Base-by-base conservation (phyloP, 371 early-diverging fungal genomes). In the Apophysomyces trapeziformis region DNA sequence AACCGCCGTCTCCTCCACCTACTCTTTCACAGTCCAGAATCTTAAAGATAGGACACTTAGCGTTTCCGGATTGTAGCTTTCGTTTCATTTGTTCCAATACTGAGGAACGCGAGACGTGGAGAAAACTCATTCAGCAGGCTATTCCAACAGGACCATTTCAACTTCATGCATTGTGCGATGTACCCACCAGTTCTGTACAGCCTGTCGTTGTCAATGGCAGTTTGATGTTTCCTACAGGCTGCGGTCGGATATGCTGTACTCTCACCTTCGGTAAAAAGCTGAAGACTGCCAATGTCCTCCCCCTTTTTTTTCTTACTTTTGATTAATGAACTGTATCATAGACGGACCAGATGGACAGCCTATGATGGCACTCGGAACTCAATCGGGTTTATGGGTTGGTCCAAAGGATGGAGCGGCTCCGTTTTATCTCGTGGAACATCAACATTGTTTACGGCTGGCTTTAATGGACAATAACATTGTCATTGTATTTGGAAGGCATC, bases 301-400 rank as follows among this genome's bases (percentile, higher is more conserved):
- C 1, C 16, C 5, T 4, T 43, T n/a, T 16, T 50, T 50, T 47
- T 62, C n/a, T 14, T 45, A 26, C 0, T n/a, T n/a, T n/a, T n/a
- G n/a, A 26, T 26, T 26, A 26, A 26, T 26, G 1, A 26, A 26
- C 32, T 26, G 32, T 2, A 26, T 38, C 5, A 7, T 8, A 38
- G 43, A 16, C 21, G 60, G 60, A 16, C 41, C 62, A 38, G 61
- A 61, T 7, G 26, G 45, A 11, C 43, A 61, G 16, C 8, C 9
- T 9, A 64, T 63, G 64, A 63, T 71, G 18, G 69, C 67, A 9
- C 37, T 69, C 35, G 69, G 79, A 1, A 74, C 77, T 0, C 72
- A 68, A 41, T 39, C 46, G 37, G 77, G 79, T 1, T 18, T 79
- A 11, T 79, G 71, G 73, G 58, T 74, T 4, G 73, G 69, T 1